Conservation (phyloP, 495 filamentous ascomycete species). For the Penicillium taxi region DNA sequence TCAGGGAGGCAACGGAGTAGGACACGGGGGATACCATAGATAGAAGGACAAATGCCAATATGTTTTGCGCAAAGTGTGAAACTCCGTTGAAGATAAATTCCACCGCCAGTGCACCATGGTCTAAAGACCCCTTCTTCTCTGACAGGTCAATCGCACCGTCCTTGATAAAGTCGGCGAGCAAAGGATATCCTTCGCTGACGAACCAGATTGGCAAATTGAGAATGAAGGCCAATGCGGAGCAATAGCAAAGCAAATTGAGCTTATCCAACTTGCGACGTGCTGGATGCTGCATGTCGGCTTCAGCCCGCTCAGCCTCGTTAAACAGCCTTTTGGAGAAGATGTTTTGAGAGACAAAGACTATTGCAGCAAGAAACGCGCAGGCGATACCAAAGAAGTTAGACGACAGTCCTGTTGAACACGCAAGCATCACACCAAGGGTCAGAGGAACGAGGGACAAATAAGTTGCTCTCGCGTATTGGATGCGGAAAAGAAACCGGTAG, state of each 20-base stretch:
- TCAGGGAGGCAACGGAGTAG: constrained; percentile 89
- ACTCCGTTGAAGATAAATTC: constrained; percentile 97
- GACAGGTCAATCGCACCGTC: constrained; percentile 62
- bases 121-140: constrained; percentile 56
- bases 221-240: constrained; percentile 81
- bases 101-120: constrained; percentile 66
- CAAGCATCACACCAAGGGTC: constrained; percentile 87
- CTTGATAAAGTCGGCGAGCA: constrained; percentile 43
- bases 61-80: constrained; percentile 94
- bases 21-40: constrained; percentile 92
- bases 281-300: constrained; percentile 53
- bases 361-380: constrained; percentile 74
- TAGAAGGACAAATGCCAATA: constrained; percentile 85
- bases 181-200: constrained; percentile 71
- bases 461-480: constrained; percentile 78
- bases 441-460: constrained; percentile 91
- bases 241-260: constrained; percentile 94
- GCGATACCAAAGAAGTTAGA: constrained; percentile 83
- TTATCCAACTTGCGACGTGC: constrained; percentile 80
- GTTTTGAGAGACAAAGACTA: constrained; percentile 97
- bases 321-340: constrained; percentile 99
- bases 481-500: constrained; percentile 79
- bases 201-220: constrained; percentile 92
- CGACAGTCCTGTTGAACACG: constrained; percentile 81
- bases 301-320: constrained; percentile 79